A percentile compares a stretch with the other conserved stretches of the same genome.
Conservation (phyloP, 257 asterid species). For the Ilex asprella region DNA sequence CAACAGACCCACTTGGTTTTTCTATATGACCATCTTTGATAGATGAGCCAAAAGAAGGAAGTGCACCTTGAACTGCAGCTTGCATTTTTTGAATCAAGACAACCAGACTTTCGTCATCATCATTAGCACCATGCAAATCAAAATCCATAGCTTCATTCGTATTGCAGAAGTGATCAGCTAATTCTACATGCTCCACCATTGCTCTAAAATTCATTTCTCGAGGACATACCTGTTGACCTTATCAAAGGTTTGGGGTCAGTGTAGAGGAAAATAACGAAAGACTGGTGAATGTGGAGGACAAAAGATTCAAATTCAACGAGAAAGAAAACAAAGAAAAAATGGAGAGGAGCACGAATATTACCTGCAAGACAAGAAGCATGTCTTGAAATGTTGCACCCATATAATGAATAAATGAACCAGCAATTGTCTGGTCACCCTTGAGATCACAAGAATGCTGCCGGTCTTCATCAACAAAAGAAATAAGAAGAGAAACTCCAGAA, state of each 20-base stretch:
- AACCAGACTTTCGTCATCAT: constrained; percentile 24
- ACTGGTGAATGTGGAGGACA: neutral
- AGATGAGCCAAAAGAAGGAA: constrained; percentile 33
- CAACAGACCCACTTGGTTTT: constrained; percentile 12
- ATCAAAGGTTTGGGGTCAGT: constrained; percentile 27
- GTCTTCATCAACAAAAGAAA: constrained; percentile 74
- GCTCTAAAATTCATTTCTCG: constrained; percentile 60
- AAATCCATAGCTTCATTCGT: constrained; percentile 24
- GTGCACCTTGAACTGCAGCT: constrained; percentile 66
- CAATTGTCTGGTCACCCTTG: constrained; percentile 30
- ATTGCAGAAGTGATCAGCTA: constrained; percentile 56
- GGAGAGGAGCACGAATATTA: constrained; percentile 18
- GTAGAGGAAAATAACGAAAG: constrained; percentile 11
- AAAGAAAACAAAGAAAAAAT: constrained; percentile 12
- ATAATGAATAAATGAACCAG: constrained; percentile 35
- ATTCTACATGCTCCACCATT: constrained; percentile 56
- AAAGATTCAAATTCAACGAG: neutral
- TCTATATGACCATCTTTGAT: constrained; percentile 29
- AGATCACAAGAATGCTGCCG: constrained; percentile 28
- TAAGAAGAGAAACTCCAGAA: constrained; percentile 49
- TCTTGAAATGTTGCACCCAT: constrained; percentile 53
- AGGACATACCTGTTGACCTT: constrained; percentile 62
- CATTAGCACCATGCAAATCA: constrained; percentile 20
- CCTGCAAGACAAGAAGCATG: constrained; percentile 52
- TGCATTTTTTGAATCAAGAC: constrained; percentile 47